phyloP scores from a whole-genome alignment of 2,329 filamentous ascomycete species.

The Fusarium bactridioides region DNA sequence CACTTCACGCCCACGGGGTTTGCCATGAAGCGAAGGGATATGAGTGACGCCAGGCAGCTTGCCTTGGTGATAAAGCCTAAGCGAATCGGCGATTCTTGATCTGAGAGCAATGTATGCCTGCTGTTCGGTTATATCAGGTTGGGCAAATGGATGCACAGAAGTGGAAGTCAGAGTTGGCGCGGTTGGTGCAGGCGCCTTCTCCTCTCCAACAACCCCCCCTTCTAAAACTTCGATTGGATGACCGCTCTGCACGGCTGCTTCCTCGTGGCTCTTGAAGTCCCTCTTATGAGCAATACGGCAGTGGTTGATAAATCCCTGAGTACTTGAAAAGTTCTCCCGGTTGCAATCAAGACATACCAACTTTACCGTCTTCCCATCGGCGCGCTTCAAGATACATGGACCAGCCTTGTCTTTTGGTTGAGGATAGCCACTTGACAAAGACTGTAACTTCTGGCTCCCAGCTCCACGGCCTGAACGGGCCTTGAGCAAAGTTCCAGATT shows the following conservation, averaged over 20 bases:
- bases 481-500: slow-evolving; percentile 54
- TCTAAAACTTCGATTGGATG: slow-evolving; percentile 71
- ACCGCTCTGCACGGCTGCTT: slow-evolving; percentile 87
- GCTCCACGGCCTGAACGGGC: slow-evolving; percentile 58
- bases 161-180: slow-evolving; percentile 20
- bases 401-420: slow-evolving; percentile 82
- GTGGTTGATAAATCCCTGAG: slow-evolving; percentile 99
- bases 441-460: slow-evolving; percentile 70
- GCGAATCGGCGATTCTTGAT: slow-evolving; percentile 62
- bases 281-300: slow-evolving; percentile 94
- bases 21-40: slow-evolving; percentile 49
- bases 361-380: slow-evolving; percentile 87
- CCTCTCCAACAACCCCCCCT: slow-evolving; percentile 34
- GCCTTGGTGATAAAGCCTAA: slow-evolving; percentile 61
- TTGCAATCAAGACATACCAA: slow-evolving; percentile 89
- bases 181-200: slow-evolving; percentile 32
- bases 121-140: slow-evolving; percentile 59
- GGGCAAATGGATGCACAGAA: slow-evolving; percentile 48
- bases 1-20: slow-evolving; percentile 4
- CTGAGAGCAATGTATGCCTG: slow-evolving; percentile 60
- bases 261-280: slow-evolving; percentile 95
- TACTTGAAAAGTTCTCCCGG: slow-evolving; percentile 91
- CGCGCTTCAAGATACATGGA: slow-evolving; percentile 84
- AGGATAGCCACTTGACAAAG: slow-evolving; percentile 74
- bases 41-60: slow-evolving; percentile 58